Base-by-base conservation (phyloP, 495 filamentous ascomycete species). In the Collariella sp. region DNA sequence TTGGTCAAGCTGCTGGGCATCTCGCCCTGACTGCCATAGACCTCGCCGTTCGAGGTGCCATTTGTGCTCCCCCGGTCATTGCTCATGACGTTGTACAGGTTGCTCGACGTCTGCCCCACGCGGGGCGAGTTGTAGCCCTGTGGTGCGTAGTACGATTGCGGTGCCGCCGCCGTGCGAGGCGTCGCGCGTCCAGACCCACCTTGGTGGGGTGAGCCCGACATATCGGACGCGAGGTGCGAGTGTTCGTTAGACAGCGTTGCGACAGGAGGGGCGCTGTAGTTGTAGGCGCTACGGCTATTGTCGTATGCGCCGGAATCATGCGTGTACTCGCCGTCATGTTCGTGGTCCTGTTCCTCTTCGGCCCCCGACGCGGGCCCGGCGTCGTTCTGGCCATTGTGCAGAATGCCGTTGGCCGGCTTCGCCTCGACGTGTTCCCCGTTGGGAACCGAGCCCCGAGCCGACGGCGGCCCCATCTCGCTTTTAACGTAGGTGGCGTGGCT, bases 391-490 rank as follows among this genome's bases (percentile, higher is more conserved):
- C 62, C 70, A 46, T 76, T 76, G 44, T 76, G 75, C 54, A 79
- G 64, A 69, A 80, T 79, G 63, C 72, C 84, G 64, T 80, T 91
- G 58, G 74, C 66, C 24, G 77, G 70, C 68, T 95, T 91, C n/a
- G 76, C 63, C 55, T 94, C 88, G 13, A 70, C 60, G 41, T 81
- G 73, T 45, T 91, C 87, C 11, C 54, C 61, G 47, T 83, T 81
- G 2, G 74, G 55, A 19, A 77, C 81, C 4, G 75, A 67, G 6
- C 78, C 72, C 42, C 85, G 76, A 46, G 74, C 80, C 7, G 88
- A 79, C 3, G 91, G 91, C 9, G 91, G 91, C 0, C 86, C 90
- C 90, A 97, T 96, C 47, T 96, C 91, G 60, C 72, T 87, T 72
- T 91, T 95, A 57, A 89, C 75, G 62, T 95, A 95, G 55, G 67